Base-by-base conservation (phyloP, 169 alveolate species). In the Plasmodium inui region DNA sequence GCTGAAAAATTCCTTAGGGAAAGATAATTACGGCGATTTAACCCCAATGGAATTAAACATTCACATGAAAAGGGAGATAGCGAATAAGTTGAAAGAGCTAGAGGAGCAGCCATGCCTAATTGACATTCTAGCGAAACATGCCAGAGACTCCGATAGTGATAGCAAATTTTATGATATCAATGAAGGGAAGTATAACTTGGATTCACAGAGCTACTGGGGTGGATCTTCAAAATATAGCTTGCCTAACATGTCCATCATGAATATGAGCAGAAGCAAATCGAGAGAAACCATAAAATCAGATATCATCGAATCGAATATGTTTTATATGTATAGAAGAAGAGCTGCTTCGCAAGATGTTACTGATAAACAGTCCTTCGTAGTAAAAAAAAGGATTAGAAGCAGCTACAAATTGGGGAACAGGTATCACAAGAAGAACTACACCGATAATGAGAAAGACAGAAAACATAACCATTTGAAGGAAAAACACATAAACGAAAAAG, bases 61-160 rank as follows among this genome's bases (percentile, higher is more conserved):
- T 12, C 8, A 30, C 44, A 86, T 86, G 41, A 76, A 74, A 86
- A 74, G 41, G 41, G 61, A 39, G 26, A 50, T 70, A 32, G 55
- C 14, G 53, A 86, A 39, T 53, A 86, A 55, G 30, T 3, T 53
- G 41, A 67, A 55, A 46, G 41, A 46, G 3, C 17, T 37, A 2
- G 88, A 89, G 26, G 91, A 89, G n/a, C 34, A 67, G 14, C 90
- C 90, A 44, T 67, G 91, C 28, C 41, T 89, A 67, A 61, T 89
- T 14, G 94, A 89, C 55, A 89, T 89, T 32, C 32, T 89, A 81
- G 94, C 94, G 28, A 89, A 86, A 79, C 94, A 89, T 89, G 94
- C 94, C 26, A 79, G 94, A 80, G 94, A 89, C 50, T 70, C 88
- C 28, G 79, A 79, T 39, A 57, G 74, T 89, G 83, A 67, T 70